Base-by-base conservation (phyloP, 2,329 filamentous ascomycete genomes). In the Juglanconis juglandina region DNA sequence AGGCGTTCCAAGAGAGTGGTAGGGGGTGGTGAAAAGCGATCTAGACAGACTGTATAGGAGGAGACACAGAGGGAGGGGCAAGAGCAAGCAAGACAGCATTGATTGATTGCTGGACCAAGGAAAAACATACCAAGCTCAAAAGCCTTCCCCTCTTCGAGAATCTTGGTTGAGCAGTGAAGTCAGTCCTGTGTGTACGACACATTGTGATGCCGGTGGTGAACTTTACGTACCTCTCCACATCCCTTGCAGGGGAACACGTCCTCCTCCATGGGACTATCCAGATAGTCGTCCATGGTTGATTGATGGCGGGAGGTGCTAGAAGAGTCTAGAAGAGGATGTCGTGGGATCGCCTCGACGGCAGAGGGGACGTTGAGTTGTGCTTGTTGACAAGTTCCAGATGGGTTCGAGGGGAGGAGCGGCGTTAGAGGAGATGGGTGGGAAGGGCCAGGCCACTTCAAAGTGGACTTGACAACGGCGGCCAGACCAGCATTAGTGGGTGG, bases 131-230 rank as follows among this genome's bases (percentile, higher is more conserved):
- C 92, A 70, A 99, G 84, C 79, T 99, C 95, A 70, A 96, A 99
- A 56, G 95, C 95, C 77, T 98, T 98, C 69, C 95, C 95, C 82
- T 99, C 95, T 76, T 99, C 95, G 24, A 99, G 84, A 67, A 98
- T 96, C 92, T 97, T 73, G 59, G 39, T 17, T 34, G 32, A 58
- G 24, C 24, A 30, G 11, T 14, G 41, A 32, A 44, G 54, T 63
- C 55, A 63, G 61, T 34, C 17, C 30, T 52, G 49, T 30, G 11
- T 30, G 24, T 24, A 24, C 24, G 24, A 24, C 24, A 24, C 24
- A 24, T n/a, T 44, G 41, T 61, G 59, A 60, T 33, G 17, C 2
- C 8, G 37, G 33, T n/a, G 14, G 52, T 42, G 24, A 51, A n/a
- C 30, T 46, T 69, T 81, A 13, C 46, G 32, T 48, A 96, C 91